Evolutionary conservation across 1,139 yeast species (phyloP), one percentile per base, ranked within the genome.

Genomic region (Pichia sp.): DNA sequence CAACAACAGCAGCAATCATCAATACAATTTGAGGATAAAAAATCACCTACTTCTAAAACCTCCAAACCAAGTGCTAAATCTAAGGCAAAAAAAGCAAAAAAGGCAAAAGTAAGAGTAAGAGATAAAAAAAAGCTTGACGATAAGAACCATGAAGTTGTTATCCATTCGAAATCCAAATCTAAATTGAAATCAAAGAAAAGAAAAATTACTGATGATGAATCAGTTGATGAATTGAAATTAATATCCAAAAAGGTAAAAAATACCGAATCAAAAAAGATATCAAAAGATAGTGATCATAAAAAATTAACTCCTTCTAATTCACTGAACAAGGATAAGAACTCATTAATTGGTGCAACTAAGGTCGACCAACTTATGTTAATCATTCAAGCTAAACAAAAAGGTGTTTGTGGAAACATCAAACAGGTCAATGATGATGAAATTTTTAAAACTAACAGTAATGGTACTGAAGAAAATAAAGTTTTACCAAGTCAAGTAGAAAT

Each of bases 341-440:
- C 89, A 5, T 65, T 80, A 26, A 63, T 86, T 14, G 96, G 95
- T 0, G 88, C 91, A 3, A 86, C 96, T 0, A 83, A 83, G 57
- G 86, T 88, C 32, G 96, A 88, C 61, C 93, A 83, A 54, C 66
- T 88, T 56, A 86, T 88, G 95, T 69, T 88, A 44, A 85, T 87
- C 28, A 82, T 88, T 42, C 95, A 88, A 60, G 94, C 96, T 0
- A 71, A 93, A 43, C 84, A 81, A 48, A 80, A 83, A 48, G 87
- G 88, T 16, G 72, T 79, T 26, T 76, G 74, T 8, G 74, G 76
- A 19, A 71, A 70, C 30, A 80, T 81, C 31, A 71, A 72, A 37
- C 80, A 78, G 46, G 76, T 79, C 1, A 72, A 74, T 3, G 88
- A 80, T 60, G 88, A 88, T 5, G 70, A 72, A 40, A 51, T 60